Percentiles rank a stretch among this genome's conserved stretches.
phyloP scores from a whole-genome alignment of 2,329 filamentous ascomycete genomes.

The Trichoderma cornu-damae region DNA sequence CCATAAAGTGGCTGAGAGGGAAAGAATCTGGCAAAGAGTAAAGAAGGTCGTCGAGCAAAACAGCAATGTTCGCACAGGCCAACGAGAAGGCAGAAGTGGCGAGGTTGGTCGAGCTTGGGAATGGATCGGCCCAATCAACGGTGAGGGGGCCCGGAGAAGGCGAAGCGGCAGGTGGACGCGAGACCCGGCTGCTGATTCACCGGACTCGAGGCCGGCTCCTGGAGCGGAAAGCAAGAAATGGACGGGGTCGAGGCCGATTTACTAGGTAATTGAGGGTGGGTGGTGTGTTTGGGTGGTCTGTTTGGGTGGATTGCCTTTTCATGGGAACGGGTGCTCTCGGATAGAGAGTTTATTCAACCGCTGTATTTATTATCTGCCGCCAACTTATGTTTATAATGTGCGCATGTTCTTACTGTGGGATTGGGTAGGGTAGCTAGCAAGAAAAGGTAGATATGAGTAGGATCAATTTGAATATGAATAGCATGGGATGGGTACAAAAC shows the following conservation, averaged over 20 bases:
- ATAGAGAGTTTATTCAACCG: conserved; percentile 1
- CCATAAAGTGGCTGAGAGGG: conserved; percentile 69
- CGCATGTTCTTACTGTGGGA: background rate
- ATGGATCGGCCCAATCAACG: conserved; percentile 58
- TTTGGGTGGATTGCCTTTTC: background rate
- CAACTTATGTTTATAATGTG: conserved; percentile 16
- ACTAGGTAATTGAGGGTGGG: conserved; percentile 22
- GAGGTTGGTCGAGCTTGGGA: conserved; percentile 65
- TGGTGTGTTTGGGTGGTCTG: background rate
- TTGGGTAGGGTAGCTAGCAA: conserved; percentile 4
- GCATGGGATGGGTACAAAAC: background rate
- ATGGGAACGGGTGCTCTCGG: background rate
- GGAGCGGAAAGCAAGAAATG: conserved; percentile 33
- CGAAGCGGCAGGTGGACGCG: conserved; percentile 47
- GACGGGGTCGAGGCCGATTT: conserved; percentile 41
- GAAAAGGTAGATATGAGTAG: conserved; percentile 13
- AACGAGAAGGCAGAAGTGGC: conserved; percentile 63
- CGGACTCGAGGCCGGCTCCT: conserved; percentile 24
- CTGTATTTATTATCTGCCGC: conserved; percentile 15
- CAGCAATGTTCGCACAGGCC: conserved; percentile 74
- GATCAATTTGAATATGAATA: conserved; percentile 11
- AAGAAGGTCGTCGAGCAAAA: conserved; percentile 85
- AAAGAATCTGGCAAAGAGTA: conserved; percentile 80
- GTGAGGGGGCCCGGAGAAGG: conserved; percentile 42
- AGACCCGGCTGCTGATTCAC: conserved; percentile 36